Base-by-base conservation (phyloP, 805 yeast species). In the Monosporozyma aquatica region DNA sequence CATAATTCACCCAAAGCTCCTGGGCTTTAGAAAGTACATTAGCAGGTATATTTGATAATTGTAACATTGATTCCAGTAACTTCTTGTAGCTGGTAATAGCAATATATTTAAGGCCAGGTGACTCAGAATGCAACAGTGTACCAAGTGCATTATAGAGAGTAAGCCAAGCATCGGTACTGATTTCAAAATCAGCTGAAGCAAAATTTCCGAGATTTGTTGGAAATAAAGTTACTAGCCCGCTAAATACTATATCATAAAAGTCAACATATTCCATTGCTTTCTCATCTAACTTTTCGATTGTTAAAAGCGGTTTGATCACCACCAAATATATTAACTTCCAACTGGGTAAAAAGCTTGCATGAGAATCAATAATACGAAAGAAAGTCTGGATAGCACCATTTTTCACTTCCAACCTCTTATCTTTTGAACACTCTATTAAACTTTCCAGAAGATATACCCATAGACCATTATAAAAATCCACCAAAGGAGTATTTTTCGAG, bases 341-440 rank as follows among this genome's bases (percentile, higher is more conserved):
- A 2, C 76, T 66, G 0, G 78, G 72, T 15, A 78, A 65, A 34
- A 67, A 65, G 9, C 61, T 54, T 0, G 85, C 82, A 58, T 82
- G 86, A 3, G 89, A 75, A 41, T 83, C 86, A 46, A 84, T 69
- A 23, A 90, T 80, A 49, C 89, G 76, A 62, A 87, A 86, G 49
- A 89, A 79, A 0, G 96, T 90, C 56, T 87, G 95, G 13, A 87
- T 74, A 0, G 96, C 80, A 2, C 96, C 96, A 53, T 87, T 87
- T 47, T 94, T 72, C 0, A 90, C 95, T 52, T 87, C 95, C 1
- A 80, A 72, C 43, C 95, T 71, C 3, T 69, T 54, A 49, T 83
- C 95, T 22, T 65, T 57, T 0, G 89, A 74, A 20, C 87, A 72
- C 18, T 71, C 69, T 0, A 87, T 78, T 28, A 90, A 61, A 25